Evolutionary conservation across 305 asterid species (phyloP), one percentile per base, ranked within the genome.

Genomic region (Rubia balearica): DNA sequence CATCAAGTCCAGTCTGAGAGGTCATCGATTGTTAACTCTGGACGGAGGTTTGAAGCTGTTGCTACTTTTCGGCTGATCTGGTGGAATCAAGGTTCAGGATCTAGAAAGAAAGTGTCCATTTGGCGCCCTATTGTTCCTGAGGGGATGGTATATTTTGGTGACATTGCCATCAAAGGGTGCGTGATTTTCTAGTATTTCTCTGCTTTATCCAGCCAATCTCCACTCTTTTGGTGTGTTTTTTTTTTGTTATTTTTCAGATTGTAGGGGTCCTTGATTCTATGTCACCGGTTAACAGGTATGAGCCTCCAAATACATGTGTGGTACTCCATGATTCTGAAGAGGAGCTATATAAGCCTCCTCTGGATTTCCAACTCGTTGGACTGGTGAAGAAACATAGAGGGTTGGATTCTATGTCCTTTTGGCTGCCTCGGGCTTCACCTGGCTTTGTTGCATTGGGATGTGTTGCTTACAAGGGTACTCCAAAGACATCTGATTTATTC

Each of bases 361-460:
- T 82, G 59, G 96, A 89, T 80, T 93, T 90, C 84, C 95, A 84
- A 75, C 90, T 75, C 60, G 87, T 91, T 63, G 96, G 96, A 61
- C 89, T 81, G 64, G 73, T 93, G 27, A 90, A 85, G 85, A 93
- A 81, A 82, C 94, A 83, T 41, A 82, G 87, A 68, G 84, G 85
- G 68, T 76, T 77, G 60, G 98, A 93, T 69, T 73, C 59, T 76
- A 83, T 88, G 66, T 93, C 96, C 53, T 89, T 93, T 77, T 93
- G 96, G 96, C 82, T 86, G 89, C 98, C 98, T 71, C 97, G 89
- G 84, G 95, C 98, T 78, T 95, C 98, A 55, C 96, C 96, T 65
- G 97, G 98, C 67, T 93, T 86, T 83, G 92, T 87, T 76, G 74
- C 97, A 70, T 76, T 93, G 75, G 98, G 98, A 71, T 93, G 96